Base-by-base conservation (phyloP, 768 basidiomycete genomes). In the Rhizopogon sp. region DNA sequence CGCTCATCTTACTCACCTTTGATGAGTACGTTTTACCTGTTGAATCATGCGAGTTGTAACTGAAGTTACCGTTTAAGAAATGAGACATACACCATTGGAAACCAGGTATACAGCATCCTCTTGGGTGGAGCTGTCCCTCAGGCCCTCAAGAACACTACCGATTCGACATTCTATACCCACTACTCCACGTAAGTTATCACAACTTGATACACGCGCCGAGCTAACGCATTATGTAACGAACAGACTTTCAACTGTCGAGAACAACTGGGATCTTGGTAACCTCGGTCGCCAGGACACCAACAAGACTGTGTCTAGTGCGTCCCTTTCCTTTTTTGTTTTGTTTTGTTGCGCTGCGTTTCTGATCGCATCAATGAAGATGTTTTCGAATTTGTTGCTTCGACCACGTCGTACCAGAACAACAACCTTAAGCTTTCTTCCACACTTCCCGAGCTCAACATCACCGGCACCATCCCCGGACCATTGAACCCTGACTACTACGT, bases 1-100 rank as follows among this genome's bases (percentile, higher is more conserved):
- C 85, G 0, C 69, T 87, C 50, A 79, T 87, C 60, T 60, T 84
- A 8, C 60, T 87, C 51, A 85, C 82, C 0, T 86, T 86, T 52
- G 85, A 87, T 52, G 84, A 87, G 68, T 82, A 69, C 40, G 76
- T 73, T 55, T 58, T 39, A 20, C n/a, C 29, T 10, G 13, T 39
- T 9, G 25, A 2, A 35, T 14, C 5, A 47, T 22, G 46, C 4
- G 22, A 14, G 17, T 47, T 35, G 46, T 20, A 22, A 43, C 20
- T 13, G 14, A 14, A 54, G 20, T 14, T 33, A 11, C 35, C 39
- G 13, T n/a, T 22, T 29, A 33, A 47, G 67, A 41, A 65, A 55
- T 37, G 73, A 68, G 25, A 64, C 63, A 0, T 68, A 70, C 50
- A 61, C 61, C 29, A 64, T 70, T 45, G 78, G 78, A 62, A 85